phyloP scores from a whole-genome alignment of 805 yeast species.

The Saccharomycopsis sp. region DNA sequence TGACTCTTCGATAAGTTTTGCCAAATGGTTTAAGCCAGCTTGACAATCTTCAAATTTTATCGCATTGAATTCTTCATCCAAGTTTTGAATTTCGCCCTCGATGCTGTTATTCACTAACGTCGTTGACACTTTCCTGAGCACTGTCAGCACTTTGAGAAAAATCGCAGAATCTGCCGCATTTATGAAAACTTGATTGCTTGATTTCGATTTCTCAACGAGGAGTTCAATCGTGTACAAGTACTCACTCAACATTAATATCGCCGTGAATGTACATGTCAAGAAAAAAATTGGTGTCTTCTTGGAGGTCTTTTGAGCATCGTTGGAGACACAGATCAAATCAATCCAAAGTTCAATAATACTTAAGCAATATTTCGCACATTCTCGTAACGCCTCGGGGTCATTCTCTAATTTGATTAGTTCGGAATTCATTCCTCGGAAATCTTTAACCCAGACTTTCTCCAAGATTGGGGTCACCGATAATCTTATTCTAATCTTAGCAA shows the following conservation, averaged over 20 bases:
- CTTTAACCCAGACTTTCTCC: conserved; percentile 52
- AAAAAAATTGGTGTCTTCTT: conserved; percentile 72
- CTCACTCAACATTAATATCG: conserved; percentile 57
- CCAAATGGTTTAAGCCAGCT: conserved; percentile 35
- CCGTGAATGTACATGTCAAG: conserved; percentile 60
- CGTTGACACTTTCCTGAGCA: conserved; percentile 54
- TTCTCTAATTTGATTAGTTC: conserved; percentile 39
- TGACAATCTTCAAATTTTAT: conserved; percentile 38
- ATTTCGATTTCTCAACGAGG: conserved; percentile 21
- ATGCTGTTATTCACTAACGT: conserved; percentile 52
- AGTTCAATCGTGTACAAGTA: conserved; percentile 49
- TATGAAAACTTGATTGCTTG: conserved; percentile 20
- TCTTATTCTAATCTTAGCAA: conserved; percentile 62
- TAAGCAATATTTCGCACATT: conserved; percentile 50
- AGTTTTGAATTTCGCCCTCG: conserved; percentile 36
- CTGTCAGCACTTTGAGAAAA: conserved; percentile 58
- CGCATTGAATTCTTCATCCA: conserved; percentile 42
- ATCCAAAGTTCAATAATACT: conserved; percentile 65
- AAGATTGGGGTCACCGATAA: conserved; percentile 56
- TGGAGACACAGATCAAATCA: conserved; percentile 56
- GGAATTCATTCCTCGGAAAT: conserved; percentile 61
- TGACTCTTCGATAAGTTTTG: conserved; percentile 40
- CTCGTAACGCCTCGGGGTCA: conserved; percentile 59
- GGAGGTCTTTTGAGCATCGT: conserved; percentile 60
- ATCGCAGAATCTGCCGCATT: conserved; percentile 48